phyloP scores from a whole-genome alignment of 768 basidiomycete genomes.

The Leccinum subtestaceum region DNA sequence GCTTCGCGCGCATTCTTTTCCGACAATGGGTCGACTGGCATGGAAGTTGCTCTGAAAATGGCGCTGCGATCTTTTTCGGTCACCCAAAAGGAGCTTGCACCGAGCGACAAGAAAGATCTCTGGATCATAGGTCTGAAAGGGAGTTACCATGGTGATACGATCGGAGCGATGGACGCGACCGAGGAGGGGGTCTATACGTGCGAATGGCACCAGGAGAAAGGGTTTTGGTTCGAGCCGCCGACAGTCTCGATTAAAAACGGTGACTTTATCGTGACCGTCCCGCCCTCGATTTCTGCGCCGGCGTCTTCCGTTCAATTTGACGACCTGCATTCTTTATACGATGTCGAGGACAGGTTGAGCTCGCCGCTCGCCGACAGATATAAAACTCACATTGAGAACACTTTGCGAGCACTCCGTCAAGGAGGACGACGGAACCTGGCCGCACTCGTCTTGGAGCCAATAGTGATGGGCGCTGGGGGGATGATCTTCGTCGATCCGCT shows the following conservation, averaged over 20 bases:
- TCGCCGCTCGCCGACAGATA: slow-evolving; percentile 66
- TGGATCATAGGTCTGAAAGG: slow-evolving; percentile 86
- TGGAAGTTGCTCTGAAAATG: slow-evolving; percentile 99
- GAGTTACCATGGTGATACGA: slow-evolving; percentile 97
- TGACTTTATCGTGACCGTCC: slow-evolving; percentile 49
- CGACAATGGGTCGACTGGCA: slow-evolving; percentile 93
- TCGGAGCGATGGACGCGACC: slow-evolving; percentile 95
- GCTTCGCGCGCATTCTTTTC: slow-evolving; percentile 89
- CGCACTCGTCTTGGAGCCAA: slow-evolving; percentile 85
- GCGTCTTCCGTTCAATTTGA: slow-evolving; percentile 23
- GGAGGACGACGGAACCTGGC: slow-evolving; percentile 48
- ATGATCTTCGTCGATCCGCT: slow-evolving; percentile 98
- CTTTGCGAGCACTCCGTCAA: slow-evolving; percentile 46
- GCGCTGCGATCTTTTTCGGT: slow-evolving; percentile 69
- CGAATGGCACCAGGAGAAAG: slow-evolving; percentile 93
- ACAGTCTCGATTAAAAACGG: slow-evolving; percentile 69
- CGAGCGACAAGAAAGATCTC: slow-evolving; percentile 45
- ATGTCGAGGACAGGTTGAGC: slow-evolving; percentile 58
- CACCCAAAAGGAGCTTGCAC: slow-evolving; percentile 34
- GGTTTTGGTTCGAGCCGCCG: slow-evolving; percentile 92
- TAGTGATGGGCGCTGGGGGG: slow-evolving; percentile 92
- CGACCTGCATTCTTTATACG: slow-evolving; percentile 63
- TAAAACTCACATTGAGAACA: slow-evolving; percentile 49
- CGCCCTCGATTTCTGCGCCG: slow-evolving; percentile 42
- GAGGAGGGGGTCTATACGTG: slow-evolving; percentile 91